Evolutionary conservation across 2,329 filamentous ascomycete genomes (phyloP).

Genomic region (Sarocladiaceae sp.): DNA sequence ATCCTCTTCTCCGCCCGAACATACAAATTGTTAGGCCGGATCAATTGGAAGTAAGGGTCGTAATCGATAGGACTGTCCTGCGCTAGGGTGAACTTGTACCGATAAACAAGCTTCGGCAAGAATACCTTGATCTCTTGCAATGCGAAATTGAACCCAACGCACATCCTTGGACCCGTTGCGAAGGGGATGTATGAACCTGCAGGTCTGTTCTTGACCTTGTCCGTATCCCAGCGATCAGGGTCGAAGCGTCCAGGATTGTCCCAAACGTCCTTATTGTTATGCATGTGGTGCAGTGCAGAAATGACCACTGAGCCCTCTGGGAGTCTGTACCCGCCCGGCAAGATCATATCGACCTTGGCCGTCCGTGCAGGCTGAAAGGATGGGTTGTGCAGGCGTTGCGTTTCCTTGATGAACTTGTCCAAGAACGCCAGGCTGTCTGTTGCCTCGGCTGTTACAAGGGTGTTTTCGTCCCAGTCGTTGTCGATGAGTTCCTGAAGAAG

Average conservation of each 20-base stretch:
- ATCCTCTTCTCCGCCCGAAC: not conserved
- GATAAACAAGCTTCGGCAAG: slow-evolving; percentile 52
- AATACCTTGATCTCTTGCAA: slow-evolving; percentile 58
- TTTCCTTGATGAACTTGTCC: slow-evolving; percentile 58
- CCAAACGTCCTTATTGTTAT: slow-evolving; percentile 53
- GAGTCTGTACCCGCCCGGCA: slow-evolving; percentile 56
- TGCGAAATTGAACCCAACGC: slow-evolving; percentile 63
- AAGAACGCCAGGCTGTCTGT: slow-evolving; percentile 45
- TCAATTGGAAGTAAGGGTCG: slow-evolving; percentile 17
- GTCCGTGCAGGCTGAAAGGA: slow-evolving; percentile 59
- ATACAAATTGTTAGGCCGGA: slow-evolving; percentile 19
- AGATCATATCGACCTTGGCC: slow-evolving; percentile 48
- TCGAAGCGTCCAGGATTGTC: slow-evolving; percentile 54
- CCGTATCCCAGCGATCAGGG: slow-evolving; percentile 55
- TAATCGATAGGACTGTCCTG: slow-evolving; percentile 15
- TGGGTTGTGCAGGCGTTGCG: slow-evolving; percentile 54
- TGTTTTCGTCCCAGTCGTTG: slow-evolving; percentile 37
- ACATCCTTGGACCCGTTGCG: slow-evolving; percentile 51
- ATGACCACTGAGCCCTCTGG: slow-evolving; percentile 50
- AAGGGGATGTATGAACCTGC: slow-evolving; percentile 56
- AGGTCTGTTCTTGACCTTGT: slow-evolving; percentile 39
- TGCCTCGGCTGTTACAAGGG: slow-evolving; percentile 40
- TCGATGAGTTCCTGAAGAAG: slow-evolving; percentile 56
- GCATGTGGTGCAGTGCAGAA: slow-evolving; percentile 45
- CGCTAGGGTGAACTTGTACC: slow-evolving; percentile 22